Conservation (phyloP, 345 rosid genomes). For the Firmiana major region DNA sequence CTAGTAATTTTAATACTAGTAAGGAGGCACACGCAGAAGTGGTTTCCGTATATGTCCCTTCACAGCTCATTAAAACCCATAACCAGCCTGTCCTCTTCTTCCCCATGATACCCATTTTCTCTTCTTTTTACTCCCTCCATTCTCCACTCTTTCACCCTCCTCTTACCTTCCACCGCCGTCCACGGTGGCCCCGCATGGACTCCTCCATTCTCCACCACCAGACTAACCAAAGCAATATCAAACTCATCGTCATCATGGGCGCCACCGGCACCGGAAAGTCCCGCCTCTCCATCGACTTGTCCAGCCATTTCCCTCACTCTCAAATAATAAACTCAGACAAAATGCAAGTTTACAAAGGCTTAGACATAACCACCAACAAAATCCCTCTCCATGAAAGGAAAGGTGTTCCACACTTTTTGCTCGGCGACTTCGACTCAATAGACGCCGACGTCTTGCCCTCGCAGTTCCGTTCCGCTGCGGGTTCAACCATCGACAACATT, state of each 20-base stretch:
- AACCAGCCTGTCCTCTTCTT: slow-evolving; percentile 10
- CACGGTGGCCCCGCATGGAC: slow-evolving; percentile 15
- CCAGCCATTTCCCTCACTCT: slow-evolving; percentile 36
- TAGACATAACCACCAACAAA: slow-evolving; percentile 87
- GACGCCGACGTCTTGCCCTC: slow-evolving; percentile 48
- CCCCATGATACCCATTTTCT: background rate
- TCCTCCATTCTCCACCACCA: slow-evolving; percentile 11
- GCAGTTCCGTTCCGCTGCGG: slow-evolving; percentile 54
- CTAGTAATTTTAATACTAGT: background rate
- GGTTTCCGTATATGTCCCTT: slow-evolving; percentile 5
- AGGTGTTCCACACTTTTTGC: slow-evolving; percentile 73
- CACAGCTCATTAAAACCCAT: slow-evolving; percentile 14
- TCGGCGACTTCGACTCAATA: slow-evolving; percentile 47
- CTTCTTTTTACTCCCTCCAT: slow-evolving; percentile 1
- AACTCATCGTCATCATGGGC: slow-evolving; percentile 73
- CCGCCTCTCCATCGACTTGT: slow-evolving; percentile 74
- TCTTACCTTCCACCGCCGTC: slow-evolving; percentile 4
- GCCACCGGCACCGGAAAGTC: slow-evolving; percentile 92
- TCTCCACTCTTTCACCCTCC: background rate
- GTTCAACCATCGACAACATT: slow-evolving; percentile 36
- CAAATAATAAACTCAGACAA: slow-evolving; percentile 89
- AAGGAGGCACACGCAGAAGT: background rate
- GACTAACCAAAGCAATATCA: slow-evolving; percentile 36
- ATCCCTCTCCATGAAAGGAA: slow-evolving; percentile 49
- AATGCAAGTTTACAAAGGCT: slow-evolving; percentile 74